These are phyloP conservation scores for Elongisporangium undulatum DNA, from an alignment of 352 stramenopile genomes.

Conservation along the genomic window DNA sequence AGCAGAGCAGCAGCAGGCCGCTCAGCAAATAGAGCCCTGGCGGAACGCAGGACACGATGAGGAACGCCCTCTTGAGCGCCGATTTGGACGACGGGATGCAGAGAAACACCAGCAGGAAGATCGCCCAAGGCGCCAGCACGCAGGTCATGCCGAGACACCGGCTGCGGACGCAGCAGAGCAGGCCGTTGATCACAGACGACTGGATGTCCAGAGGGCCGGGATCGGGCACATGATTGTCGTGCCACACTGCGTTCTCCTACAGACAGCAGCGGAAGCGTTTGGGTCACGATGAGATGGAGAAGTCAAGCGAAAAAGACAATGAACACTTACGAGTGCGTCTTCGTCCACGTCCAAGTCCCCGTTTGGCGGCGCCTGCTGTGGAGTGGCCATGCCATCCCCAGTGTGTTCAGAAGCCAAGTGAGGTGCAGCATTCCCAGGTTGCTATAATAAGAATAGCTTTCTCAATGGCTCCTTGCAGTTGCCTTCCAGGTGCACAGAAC, in stretches of 20 bases:
- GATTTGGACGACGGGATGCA: slow-evolving; percentile 21
- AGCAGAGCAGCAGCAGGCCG: slow-evolving; percentile 24
- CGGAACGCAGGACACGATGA: slow-evolving; percentile 43
- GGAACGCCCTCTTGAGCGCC: slow-evolving; percentile 22
- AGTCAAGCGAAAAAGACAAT: not conserved
- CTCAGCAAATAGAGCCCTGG: slow-evolving; percentile 30
- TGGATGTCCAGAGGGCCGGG: slow-evolving; percentile 19
- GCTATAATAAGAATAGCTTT: not conserved
- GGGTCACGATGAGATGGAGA: not conserved
- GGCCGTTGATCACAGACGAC: slow-evolving; percentile 29
- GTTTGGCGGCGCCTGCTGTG: slow-evolving; percentile 6
- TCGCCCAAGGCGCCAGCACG: slow-evolving; percentile 40
- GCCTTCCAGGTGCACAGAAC: slow-evolving; percentile 16
- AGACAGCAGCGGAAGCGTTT: not conserved
- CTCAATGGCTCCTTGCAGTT: not conserved
- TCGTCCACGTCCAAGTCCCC: slow-evolving; percentile 14
- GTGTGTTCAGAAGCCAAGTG: not conserved
- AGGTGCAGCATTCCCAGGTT: not conserved
- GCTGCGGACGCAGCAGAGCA: slow-evolving; percentile 66
- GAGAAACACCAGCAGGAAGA: slow-evolving; percentile 54
- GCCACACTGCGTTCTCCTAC: slow-evolving; percentile 57
- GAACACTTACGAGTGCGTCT: slow-evolving; percentile 12
- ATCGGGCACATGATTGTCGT: slow-evolving; percentile 33
- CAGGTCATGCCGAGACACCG: slow-evolving; percentile 50
- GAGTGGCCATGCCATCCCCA: not conserved